phyloP scores from a whole-genome alignment of 441 rosid species.

The Gossypium schwendimanii region DNA sequence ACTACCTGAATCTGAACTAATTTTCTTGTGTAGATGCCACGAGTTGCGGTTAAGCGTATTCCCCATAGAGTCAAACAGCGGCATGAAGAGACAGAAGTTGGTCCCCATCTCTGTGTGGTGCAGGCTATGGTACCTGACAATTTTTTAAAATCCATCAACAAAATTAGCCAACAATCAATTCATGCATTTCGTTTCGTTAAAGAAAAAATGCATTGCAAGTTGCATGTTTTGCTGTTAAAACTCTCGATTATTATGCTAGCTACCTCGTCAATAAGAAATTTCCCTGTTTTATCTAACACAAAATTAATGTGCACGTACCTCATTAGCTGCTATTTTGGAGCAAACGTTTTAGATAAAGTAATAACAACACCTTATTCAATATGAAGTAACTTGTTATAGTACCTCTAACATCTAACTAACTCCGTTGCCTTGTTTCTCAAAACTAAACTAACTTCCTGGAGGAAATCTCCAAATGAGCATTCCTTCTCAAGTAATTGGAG shows the following conservation, averaged over 20 bases:
- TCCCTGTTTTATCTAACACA: neutral
- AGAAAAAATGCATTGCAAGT: too few relatives aligned
- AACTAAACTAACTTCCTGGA: neutral
- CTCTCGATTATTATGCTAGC: neutral
- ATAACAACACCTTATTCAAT: neutral
- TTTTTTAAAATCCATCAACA: neutral
- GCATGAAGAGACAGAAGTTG: conserved; percentile 95
- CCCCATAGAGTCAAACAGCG: conserved; percentile 70
- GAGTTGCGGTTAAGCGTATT: conserved; percentile 59
- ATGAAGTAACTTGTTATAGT: neutral
- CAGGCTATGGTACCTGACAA: conserved; percentile 63
- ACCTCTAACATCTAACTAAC: neutral
- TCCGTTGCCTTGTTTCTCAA: neutral
- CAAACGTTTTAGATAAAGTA: neutral
- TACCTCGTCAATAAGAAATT: neutral
- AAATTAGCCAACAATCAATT: conserved; percentile 4
- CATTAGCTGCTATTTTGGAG: neutral
- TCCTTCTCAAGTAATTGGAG: neutral
- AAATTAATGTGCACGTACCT: too few relatives aligned
- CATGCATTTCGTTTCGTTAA: neutral
- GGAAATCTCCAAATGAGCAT: neutral
- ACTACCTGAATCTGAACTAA: conserved; percentile 42
- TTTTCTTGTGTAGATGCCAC: conserved; percentile 60
- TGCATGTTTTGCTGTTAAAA: too few relatives aligned
- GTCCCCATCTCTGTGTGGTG: conserved; percentile 77